Evolutionary conservation across 2,329 filamentous ascomycete species (phyloP), one percentile per base, ranked within the genome.

Genomic region (Metarhizium guizhouense): DNA sequence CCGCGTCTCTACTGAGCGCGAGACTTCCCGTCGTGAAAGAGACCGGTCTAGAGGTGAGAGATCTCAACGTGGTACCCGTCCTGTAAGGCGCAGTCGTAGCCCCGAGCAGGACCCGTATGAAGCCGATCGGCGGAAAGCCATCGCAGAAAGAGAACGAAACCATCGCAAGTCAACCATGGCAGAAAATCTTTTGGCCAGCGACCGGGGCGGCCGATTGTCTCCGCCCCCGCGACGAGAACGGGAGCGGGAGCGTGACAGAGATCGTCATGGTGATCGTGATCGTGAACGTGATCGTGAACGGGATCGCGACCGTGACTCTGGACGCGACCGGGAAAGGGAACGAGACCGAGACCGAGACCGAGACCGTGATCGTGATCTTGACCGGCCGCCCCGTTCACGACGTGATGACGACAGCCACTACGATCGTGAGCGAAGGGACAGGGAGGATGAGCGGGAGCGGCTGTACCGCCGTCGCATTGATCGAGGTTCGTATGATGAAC

Each of bases 41-140:
- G 84, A 81, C 47, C 69, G 74, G 62, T 76, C 74, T 53, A 74
- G 78, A 71, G 79, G 81, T 76, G 84, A 86, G 72, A 77, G 82
- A 74, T 78, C 80, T 72, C 81, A 85, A 70, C 82, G 83, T 61
- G 75, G 76, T 63, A 76, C 74, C 62, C 81, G 82, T 65, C 72
- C 76, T 65, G 72, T 74, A 62, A 78, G 89, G 63, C 82, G 83
- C 63, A 95, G 89, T 67, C 90, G 91, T 64, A 92, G 87, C 63
- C 92, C 91, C n/a, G 94, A 97, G 71, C 83, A 84, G 57, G 92
- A 99, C 73, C 84, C 90, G 20, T 99, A 99, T 71, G 94, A 97
- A 72, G 94, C 92, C 58, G 94, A 99, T 68, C 85, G 94, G 61
- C 87, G 91, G 65, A 94, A 93, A 70, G 93, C 93, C 47, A 92